Percentiles rank a stretch among this genome's conserved stretches.
Evolutionary conservation across 2,329 filamentous ascomycete genomes (phyloP).

Genomic region (Metarhizium humberi): DNA sequence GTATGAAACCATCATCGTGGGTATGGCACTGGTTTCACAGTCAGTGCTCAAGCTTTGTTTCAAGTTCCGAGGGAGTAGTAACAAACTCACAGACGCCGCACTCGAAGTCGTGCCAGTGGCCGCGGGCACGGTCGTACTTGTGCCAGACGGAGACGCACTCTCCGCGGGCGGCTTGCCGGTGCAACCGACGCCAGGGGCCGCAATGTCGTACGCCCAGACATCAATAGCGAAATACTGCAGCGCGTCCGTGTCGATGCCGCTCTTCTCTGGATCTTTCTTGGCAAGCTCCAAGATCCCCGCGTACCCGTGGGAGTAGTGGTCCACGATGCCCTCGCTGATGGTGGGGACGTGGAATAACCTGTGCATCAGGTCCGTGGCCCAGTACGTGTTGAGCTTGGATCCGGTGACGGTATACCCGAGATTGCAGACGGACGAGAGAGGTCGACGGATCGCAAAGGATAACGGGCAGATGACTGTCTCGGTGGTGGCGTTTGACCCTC

Average conservation of each 20-base stretch:
- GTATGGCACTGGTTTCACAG: too few relatives aligned
- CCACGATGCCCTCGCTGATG: constrained; percentile 49
- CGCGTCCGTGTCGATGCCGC: constrained; percentile 49
- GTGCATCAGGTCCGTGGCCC: constrained; percentile 58
- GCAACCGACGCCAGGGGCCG: constrained; percentile 41
- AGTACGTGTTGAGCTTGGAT: constrained; percentile 50
- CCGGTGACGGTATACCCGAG: constrained; percentile 52
- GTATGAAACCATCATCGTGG: too few relatives aligned
- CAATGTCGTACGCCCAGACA: constrained; percentile 56
- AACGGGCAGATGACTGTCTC: constrained; percentile 63
- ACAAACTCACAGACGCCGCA: neutral
- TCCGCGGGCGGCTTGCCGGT: neutral
- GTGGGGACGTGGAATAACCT: constrained; percentile 54
- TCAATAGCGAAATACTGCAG: constrained; percentile 63
- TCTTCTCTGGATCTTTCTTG: constrained; percentile 32
- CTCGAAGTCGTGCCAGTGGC: neutral
- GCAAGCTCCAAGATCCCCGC: constrained; percentile 44
- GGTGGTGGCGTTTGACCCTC: constrained; percentile 51
- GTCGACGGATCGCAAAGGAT: constrained; percentile 48
- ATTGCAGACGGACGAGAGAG: constrained; percentile 50
- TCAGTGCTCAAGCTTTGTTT: neutral
- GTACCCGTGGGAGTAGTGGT: constrained; percentile 54
- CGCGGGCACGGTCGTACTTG: neutral
- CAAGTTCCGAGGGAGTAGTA: neutral
- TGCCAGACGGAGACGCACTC: neutral